Evolutionary conservation across 768 basidiomycete species (phyloP), one percentile per base, ranked within the genome.

Genomic region (Gymnopilus junonius): DNA sequence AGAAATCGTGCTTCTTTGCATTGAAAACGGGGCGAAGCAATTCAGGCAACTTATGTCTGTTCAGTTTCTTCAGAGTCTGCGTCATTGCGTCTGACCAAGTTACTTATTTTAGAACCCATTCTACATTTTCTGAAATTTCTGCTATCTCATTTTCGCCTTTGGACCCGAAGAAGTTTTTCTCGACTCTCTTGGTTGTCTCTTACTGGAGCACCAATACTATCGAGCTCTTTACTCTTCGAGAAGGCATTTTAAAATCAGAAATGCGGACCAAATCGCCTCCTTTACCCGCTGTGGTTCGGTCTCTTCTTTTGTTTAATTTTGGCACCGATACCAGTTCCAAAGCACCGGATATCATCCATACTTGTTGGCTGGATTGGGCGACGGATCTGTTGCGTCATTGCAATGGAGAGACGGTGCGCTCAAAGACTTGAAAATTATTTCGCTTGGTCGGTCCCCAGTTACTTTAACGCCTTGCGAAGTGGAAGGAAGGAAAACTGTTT

Each of bases 121-220:
- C 53, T 17, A 62, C 57, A 8, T 64, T 60, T 12, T 62, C 68
- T 14, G 91, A 94, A 68, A 85, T 95, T 55, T 91, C 93, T 10
- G 84, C 90, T 0, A 76, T 95, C 34, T 88, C 89, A 0, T 87
- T 92, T 66, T 71, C 79, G 3, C 87, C 89, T 0, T 69, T 86
- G 17, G 83, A 90, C 65, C 69, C 77, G 0, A 65, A 72, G 10
- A 82, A 82, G 65, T 70, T 74, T 32, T 87, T 79, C 58, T 74
- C 91, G 0, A 74, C 66, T 17, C 67, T 83, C 56, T 74, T 91
- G 27, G 85, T 83, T 0, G 86, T 91, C n/a, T 86, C 88, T 0
- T 92, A 92, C 67, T 97, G 95, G 94, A 83, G 82, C 21, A 83
- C 84, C 3, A 90, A 89, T 66, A 68, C 74, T 8, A 81, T 95